These are phyloP conservation scores for Trichoderma parareesei DNA, from an alignment of 495 filamentous ascomycete species.

Conservation along the genomic window DNA sequence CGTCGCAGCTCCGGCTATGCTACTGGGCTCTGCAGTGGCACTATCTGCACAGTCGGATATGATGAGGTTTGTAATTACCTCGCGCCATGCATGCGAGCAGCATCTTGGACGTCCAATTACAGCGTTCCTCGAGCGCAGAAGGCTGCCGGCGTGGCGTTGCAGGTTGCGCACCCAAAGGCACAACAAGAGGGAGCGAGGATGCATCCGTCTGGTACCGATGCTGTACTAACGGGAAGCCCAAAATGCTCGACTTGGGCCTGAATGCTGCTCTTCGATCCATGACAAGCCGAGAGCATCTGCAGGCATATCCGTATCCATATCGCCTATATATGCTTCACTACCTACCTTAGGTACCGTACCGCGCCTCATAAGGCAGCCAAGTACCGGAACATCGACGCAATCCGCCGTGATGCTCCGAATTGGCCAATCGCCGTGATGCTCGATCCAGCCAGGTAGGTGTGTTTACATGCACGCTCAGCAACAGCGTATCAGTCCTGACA, in stretches of 20 bases:
- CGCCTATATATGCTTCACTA: no score
- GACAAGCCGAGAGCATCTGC: no score
- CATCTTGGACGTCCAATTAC: neutral
- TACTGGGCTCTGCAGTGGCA: no score
- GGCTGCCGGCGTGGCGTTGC: neutral
- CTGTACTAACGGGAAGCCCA: neutral
- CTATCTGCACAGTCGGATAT: no score
- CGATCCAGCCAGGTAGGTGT: no score
- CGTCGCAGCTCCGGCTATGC: neutral
- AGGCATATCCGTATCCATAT: no score
- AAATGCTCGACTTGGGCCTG: neutral
- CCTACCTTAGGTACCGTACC: neutral
- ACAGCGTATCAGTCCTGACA: no score
- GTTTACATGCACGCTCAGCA: no score
- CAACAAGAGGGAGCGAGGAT: neutral
- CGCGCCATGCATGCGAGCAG: neutral
- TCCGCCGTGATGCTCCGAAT: no score
- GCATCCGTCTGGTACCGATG: neutral
- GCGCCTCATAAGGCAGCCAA: neutral
- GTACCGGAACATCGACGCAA: no score
- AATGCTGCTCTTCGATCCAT: neutral
- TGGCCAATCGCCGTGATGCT: no score
- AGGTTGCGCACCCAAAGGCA: neutral
- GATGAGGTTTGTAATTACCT: neutral
- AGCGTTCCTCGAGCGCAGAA: neutral